Evolutionary conservation across 805 yeast genomes (phyloP), one percentile per base, ranked within the genome.

Genomic region (Ogataea pignaliae): DNA sequence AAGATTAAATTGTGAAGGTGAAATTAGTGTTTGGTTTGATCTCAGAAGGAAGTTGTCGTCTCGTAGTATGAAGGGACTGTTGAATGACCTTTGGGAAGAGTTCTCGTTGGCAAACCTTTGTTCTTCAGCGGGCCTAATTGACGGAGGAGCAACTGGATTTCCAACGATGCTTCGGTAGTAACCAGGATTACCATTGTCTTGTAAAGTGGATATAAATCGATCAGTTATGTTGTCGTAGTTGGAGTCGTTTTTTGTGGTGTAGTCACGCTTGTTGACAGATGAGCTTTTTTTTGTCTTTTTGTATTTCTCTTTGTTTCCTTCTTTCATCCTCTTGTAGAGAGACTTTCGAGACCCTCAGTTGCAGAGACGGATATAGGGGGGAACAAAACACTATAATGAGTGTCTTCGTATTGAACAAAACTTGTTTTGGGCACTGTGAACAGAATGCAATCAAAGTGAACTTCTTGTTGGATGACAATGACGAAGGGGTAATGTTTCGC

Each of bases 151-250:
- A 8, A 15, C 15, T 3, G 50, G 28, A 10, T 48, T 47, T 29
- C 45, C 45, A 11, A 45, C 26, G 17, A 44, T 40, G 34, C 48
- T 50, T 17, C 55, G 37, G 32, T 50, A 48, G 28, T 50, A 48
- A 9, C 64, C 69, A 6, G 59, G 39, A 44, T 54, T 29, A 53
- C 55, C 45, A 44, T 43, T 46, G 15, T 52, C 54, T 17, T 51
- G 50, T 26, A 57, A 32, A 2, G 53, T 49, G 10, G 61, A 47
- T 21, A 58, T 54, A 36, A 55, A 60, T 15, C 64, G 46, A 43
- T 61, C 65, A 10, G 57, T 55, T 14, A 58, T 57, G 31, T 43
- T 53, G 36, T 55, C 57, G 40, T 55, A 52, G 10, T 49, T 46
- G 3, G 44, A 40, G 28, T 52, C 48, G 29, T 49, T 50, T 26